These are phyloP conservation scores for Candida sp. DNA, from an alignment of 1,139 yeast genomes.

Conservation along the genomic window DNA sequence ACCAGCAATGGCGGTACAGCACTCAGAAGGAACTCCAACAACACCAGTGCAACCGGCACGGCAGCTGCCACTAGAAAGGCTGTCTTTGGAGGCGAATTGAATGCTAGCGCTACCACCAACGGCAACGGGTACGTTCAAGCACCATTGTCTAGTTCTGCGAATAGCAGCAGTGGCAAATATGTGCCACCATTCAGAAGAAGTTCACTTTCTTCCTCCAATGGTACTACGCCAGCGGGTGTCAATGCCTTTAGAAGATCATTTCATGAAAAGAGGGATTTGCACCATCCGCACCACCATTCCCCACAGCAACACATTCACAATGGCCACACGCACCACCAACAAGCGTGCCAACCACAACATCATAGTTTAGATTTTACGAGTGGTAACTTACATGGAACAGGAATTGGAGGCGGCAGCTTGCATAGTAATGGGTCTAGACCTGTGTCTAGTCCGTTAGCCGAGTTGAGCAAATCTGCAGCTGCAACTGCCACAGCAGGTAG, in stretches of 20 bases:
- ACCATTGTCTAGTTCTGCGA: neutral
- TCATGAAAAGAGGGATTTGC: constrained; percentile 5
- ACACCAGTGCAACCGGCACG: neutral
- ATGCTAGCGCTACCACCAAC: neutral
- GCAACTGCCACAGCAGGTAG: constrained; percentile 10
- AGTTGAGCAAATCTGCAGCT: constrained; percentile 9
- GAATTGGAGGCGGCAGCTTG: neutral
- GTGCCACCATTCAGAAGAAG: constrained; percentile 74
- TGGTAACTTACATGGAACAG: neutral
- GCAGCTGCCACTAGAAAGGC: constrained; percentile 10
- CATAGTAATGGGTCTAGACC: constrained; percentile 6
- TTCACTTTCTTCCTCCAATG: constrained; percentile 19
- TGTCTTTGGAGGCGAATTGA: constrained; percentile 9
- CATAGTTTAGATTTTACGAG: constrained; percentile 6
- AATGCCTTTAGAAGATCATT: constrained; percentile 22
- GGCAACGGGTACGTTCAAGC: neutral
- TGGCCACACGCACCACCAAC: neutral
- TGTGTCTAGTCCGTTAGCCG: constrained; percentile 9
- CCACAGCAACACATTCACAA: neutral
- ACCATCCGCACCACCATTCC: neutral
- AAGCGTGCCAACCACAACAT: neutral
- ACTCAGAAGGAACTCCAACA: neutral
- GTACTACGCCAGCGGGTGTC: neutral
- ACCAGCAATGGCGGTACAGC: neutral
- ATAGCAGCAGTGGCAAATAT: constrained; percentile 56